Evolutionary conservation across 2,329 filamentous ascomycete species (phyloP), one percentile per base, ranked within the genome.

Genomic region (Colletotrichum chlorophyti): DNA sequence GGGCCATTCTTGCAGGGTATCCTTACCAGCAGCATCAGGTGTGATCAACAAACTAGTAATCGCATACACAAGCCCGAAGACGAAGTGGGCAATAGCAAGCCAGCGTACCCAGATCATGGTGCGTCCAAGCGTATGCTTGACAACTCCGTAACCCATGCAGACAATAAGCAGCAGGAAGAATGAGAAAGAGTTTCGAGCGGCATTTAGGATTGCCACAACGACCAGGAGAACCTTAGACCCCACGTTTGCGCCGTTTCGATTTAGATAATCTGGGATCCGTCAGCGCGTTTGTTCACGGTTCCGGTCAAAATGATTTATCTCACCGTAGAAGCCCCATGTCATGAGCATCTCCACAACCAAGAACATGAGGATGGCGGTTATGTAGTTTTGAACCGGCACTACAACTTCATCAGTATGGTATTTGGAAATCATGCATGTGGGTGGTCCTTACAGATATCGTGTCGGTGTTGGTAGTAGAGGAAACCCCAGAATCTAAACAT

Each of bases 121-220:
- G 68, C 89, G 91, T 57, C 95, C 95, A 5, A 99, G 83, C 2
- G 90, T 92, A 3, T 89, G 91, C 77, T 98, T 98, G 65, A 99
- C 96, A 21, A 99, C 96, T 66, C 95, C 95, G 68, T 99, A 99
- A 27, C 95, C 95, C 95, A 99, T 99, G 74, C 95, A 99, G 27
- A 99, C 95, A 65, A 99, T 98, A 50, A 99, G 87, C 8, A 99
- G 83, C 46, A 99, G 81, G 81, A 99, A 99, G 81, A 99, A 99
- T 0, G 94, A 97, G 73, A 99, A 98, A 0, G 94, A 97, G 75
- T 98, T 99, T 63, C 95, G 86, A 53, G 89, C 93, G 5, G 95
- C 95, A 70, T 97, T 98, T 40, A 99, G 82, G 21, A 98, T 83
- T 32, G 93, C 93, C n/a, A 97, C 94, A 21, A 97, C 78, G 15